phyloP scores from a whole-genome alignment of 306 rosid species.

The Medicago lupulina region DNA sequence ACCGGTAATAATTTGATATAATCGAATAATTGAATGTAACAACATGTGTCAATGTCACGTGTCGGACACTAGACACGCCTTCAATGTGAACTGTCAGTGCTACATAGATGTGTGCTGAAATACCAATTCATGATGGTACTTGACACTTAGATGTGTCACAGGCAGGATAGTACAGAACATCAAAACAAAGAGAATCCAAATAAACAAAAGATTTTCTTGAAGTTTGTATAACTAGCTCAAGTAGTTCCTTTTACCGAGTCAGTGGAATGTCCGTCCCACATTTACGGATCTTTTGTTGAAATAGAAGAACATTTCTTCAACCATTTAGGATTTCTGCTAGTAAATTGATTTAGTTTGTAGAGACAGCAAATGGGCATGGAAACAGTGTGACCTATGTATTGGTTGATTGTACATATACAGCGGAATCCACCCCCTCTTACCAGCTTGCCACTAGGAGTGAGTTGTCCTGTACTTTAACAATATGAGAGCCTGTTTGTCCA shows the following conservation, averaged over 20 bases:
- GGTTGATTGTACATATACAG: conserved; percentile 1
- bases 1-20: not conserved
- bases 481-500: conserved; percentile 22
- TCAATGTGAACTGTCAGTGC: not conserved
- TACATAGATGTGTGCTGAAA: not conserved
- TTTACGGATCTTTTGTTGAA: conserved; percentile 17
- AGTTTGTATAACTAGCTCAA: not conserved
- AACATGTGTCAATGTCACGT: not conserved
- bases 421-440: not conserved
- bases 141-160: not conserved
- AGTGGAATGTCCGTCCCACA: not conserved
- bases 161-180: not conserved
- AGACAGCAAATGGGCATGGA: conserved; percentile 15
- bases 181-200: conserved; percentile 2
- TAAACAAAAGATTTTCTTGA: not conserved
- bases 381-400: not conserved
- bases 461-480: conserved; percentile 18
- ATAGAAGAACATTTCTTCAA: not conserved
- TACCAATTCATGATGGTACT: not conserved
- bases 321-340: conserved; percentile 5
- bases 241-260: not conserved
- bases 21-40: not conserved
- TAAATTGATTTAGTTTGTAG: conserved; percentile 18
- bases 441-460: conserved; percentile 3
- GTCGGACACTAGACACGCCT: not conserved